Percentiles rank a stretch among this genome's conserved stretches.
These are phyloP conservation scores for Schizochytrium sp. DNA, from an alignment of 108 stramenopile species.

Conservation along the genomic window DNA sequence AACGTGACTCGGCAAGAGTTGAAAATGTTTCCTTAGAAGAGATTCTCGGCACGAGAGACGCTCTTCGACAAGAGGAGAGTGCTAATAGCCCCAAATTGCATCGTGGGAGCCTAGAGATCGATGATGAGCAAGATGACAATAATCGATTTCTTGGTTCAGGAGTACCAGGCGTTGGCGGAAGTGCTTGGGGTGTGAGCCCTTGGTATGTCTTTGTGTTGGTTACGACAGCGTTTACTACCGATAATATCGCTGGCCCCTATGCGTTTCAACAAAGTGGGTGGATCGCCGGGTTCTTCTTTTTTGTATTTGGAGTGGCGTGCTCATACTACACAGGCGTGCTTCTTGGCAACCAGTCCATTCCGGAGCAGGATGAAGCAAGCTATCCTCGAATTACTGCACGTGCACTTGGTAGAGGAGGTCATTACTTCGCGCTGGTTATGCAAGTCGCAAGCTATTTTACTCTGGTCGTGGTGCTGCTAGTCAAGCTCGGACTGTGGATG, in stretches of 20 bases:
- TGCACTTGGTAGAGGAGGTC: background rate
- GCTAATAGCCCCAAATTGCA: background rate
- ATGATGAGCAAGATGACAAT: background rate
- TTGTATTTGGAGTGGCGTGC: background rate
- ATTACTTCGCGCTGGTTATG: conserved; percentile 22
- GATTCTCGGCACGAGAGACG: no score
- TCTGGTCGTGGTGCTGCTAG: conserved; percentile 21
- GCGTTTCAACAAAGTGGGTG: conserved; percentile 27
- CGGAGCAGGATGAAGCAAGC: conserved; percentile 29
- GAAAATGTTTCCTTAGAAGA: no score
- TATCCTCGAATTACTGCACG: background rate
- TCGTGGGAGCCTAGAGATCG: background rate
- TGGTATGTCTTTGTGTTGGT: conserved; percentile 33
- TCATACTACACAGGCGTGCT: conserved; percentile 42
- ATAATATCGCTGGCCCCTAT: conserved; percentile 25
- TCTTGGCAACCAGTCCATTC: conserved; percentile 10
- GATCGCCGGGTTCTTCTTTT: background rate
- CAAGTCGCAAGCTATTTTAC: conserved; percentile 10
- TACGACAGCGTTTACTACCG: conserved; percentile 16
- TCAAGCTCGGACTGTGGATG: conserved; percentile 41
- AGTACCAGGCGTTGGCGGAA: conserved; percentile 27
- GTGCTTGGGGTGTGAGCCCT: conserved; percentile 30
- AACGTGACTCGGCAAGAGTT: no score
- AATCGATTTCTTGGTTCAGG: background rate
- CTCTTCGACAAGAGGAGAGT: no score